Evolutionary conservation across 2,329 filamentous ascomycete genomes (phyloP).

Genomic region (Cladosporium colombiae): DNA sequence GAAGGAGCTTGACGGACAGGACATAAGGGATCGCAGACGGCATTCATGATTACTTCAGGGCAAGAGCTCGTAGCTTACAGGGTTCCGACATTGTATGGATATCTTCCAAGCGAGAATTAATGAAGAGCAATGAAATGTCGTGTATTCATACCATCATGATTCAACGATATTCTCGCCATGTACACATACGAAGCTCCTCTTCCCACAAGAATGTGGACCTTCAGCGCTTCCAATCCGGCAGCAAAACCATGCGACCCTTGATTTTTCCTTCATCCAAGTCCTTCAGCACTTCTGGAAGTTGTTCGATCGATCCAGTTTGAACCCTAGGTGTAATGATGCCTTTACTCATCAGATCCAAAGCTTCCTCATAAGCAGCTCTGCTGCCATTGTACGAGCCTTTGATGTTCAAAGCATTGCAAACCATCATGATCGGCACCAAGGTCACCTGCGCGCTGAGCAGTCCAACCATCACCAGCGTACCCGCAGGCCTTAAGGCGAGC

Average conservation of each 20-base stretch:
- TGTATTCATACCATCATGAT: background rate
- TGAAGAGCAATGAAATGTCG: background rate
- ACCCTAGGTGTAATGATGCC: slow-evolving; percentile 41
- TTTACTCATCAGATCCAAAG: slow-evolving; percentile 40
- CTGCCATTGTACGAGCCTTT: slow-evolving; percentile 46
- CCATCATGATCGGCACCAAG: slow-evolving; percentile 23
- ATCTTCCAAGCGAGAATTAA: background rate
- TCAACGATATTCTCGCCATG: background rate
- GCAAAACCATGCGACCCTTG: slow-evolving; percentile 33
- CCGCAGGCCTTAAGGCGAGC: slow-evolving; percentile 25
- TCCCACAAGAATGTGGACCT: background rate
- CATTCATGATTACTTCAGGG: background rate
- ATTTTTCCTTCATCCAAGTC: slow-evolving; percentile 41
- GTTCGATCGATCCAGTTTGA: slow-evolving; percentile 34
- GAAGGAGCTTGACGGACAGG: background rate
- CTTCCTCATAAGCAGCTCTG: slow-evolving; percentile 41
- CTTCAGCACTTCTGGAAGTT: slow-evolving; percentile 40
- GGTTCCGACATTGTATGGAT: background rate
- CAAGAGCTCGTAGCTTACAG: background rate
- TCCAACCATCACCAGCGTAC: slow-evolving; percentile 28
- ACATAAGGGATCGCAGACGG: background rate
- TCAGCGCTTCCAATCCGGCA: slow-evolving; percentile 29
- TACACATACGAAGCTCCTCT: background rate
- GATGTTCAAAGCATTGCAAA: slow-evolving; percentile 26
- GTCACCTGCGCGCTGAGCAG: slow-evolving; percentile 24